Evolutionary conservation across 2,329 filamentous ascomycete species (phyloP).

Genomic region (Tolypocladium endophyticum): DNA sequence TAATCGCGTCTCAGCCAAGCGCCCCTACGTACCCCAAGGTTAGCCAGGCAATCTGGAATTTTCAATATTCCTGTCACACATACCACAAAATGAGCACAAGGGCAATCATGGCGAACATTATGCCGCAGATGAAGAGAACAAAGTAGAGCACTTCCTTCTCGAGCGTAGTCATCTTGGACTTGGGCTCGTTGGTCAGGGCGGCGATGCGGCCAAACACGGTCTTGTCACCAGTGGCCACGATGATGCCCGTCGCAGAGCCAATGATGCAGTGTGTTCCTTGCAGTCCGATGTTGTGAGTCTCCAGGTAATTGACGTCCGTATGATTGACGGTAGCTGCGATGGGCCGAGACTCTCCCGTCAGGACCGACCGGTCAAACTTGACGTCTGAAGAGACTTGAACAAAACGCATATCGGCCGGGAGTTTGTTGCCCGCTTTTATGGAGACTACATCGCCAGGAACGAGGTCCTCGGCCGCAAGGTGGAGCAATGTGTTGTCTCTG

Average conservation of each 20-base stretch:
- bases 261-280: constrained; percentile 72
- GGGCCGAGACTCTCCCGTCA: constrained; percentile 59
- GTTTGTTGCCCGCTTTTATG: constrained; percentile 61
- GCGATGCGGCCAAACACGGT: constrained; percentile 72
- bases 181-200: constrained; percentile 58
- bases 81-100: constrained; percentile 58
- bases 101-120: constrained; percentile 57
- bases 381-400: constrained; percentile 57
- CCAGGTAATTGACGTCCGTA: constrained; percentile 64
- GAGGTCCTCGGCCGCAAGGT: constrained; percentile 45
- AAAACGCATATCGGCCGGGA: constrained; percentile 65
- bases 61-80: constrained; percentile 11
- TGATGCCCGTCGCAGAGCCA: constrained; percentile 54
- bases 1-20: constrained; percentile 58
- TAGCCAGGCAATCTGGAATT: not conserved
- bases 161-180: constrained; percentile 55
- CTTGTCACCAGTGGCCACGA: constrained; percentile 60
- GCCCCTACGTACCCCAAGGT: constrained; percentile 35
- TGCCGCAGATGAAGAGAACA: constrained; percentile 55
- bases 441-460: constrained; percentile 62
- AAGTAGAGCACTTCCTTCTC: constrained; percentile 67
- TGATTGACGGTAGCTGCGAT: constrained; percentile 53
- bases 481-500: constrained; percentile 43
- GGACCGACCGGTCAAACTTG: constrained; percentile 62
- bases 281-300: constrained; percentile 65